These are phyloP conservation scores for Plasmopara muralis DNA, from an alignment of 352 stramenopile species.

Conservation along the genomic window DNA sequence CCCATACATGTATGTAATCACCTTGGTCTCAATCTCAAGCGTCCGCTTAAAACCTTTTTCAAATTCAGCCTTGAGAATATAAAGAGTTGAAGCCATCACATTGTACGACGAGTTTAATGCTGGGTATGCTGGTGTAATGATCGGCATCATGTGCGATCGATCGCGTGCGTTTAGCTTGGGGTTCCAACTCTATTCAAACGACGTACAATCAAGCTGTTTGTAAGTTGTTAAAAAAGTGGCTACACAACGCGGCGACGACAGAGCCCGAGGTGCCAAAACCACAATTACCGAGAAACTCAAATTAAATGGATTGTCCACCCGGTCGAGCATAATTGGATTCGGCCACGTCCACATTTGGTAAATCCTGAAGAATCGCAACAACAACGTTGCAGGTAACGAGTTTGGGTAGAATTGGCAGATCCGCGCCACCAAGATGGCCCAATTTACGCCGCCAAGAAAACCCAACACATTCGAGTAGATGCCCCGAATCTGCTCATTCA, in stretches of 20 bases:
- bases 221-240: not conserved
- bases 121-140: conserved; percentile 98
- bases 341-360: conserved; percentile 95
- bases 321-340: conserved; percentile 88
- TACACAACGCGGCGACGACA: not conserved
- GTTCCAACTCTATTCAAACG: conserved; percentile 76
- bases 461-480: conserved; percentile 99
- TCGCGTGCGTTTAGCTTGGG: conserved; percentile 80
- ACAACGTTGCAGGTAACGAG: conserved; percentile 71
- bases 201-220: conserved; percentile 11
- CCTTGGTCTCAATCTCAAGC: conserved; percentile 80
- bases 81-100: conserved; percentile 88
- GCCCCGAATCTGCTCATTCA: conserved; percentile 70
- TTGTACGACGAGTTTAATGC: conserved; percentile 98
- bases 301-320: conserved; percentile 38
- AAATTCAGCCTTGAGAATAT: conserved; percentile 89
- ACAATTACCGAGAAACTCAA: conserved; percentile 56
- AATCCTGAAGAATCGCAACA: conserved; percentile 94
- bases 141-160: conserved; percentile 94
- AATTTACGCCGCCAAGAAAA: conserved; percentile 98
- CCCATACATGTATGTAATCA: conserved; percentile 12
- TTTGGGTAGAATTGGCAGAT: conserved; percentile 91
- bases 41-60: conserved; percentile 48
- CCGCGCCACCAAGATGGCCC: conserved; percentile 94
- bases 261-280: not conserved